phyloP scores from a whole-genome alignment of 192 early-diverging fungal species.

The Umbelopsis isabellina region DNA sequence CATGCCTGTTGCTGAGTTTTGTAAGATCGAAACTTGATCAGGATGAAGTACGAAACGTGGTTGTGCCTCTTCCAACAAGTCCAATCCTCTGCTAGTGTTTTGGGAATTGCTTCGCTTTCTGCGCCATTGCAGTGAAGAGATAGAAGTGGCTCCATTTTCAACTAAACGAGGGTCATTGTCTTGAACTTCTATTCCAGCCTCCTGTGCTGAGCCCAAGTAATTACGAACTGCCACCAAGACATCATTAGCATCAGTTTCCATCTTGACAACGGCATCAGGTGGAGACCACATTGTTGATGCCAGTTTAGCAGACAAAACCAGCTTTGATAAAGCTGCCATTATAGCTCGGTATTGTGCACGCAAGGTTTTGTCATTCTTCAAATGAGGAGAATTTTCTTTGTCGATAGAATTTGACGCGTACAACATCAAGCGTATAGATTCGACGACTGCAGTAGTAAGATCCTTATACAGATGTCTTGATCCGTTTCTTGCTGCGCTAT shows the following conservation, averaged over 20 bases:
- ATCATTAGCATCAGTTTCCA: slow-evolving; percentile 62
- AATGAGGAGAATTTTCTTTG: slow-evolving; percentile 57
- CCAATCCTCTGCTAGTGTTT: background rate
- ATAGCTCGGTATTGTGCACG: slow-evolving; percentile 50
- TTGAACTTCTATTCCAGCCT: slow-evolving; percentile 40
- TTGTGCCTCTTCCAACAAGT: background rate
- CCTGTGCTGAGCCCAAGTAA: slow-evolving; percentile 69
- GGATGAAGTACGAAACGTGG: slow-evolving; percentile 3
- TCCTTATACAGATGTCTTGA: slow-evolving; percentile 9
- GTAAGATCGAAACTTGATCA: slow-evolving; percentile 11
- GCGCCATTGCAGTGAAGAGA: slow-evolving; percentile 17
- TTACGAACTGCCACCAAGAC: slow-evolving; percentile 66
- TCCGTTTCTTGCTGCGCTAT: slow-evolving; percentile 37
- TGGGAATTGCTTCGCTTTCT: slow-evolving; percentile 13
- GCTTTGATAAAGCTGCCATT: slow-evolving; percentile 67
- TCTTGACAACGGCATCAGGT: slow-evolving; percentile 67
- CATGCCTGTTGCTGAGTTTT: slow-evolving; percentile 14
- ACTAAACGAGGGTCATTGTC: slow-evolving; percentile 26
- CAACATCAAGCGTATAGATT: slow-evolving; percentile 72
- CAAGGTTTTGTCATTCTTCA: slow-evolving; percentile 42
- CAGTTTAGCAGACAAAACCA: slow-evolving; percentile 74
- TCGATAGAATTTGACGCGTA: slow-evolving; percentile 59
- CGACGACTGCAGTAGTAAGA: slow-evolving; percentile 56
- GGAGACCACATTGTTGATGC: slow-evolving; percentile 74
- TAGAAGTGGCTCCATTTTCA: slow-evolving; percentile 5